Percentiles rank a stretch among this genome's conserved stretches.
phyloP scores from a whole-genome alignment of 148 eudicot genomes.

The Suaeda aralocaspica region DNA sequence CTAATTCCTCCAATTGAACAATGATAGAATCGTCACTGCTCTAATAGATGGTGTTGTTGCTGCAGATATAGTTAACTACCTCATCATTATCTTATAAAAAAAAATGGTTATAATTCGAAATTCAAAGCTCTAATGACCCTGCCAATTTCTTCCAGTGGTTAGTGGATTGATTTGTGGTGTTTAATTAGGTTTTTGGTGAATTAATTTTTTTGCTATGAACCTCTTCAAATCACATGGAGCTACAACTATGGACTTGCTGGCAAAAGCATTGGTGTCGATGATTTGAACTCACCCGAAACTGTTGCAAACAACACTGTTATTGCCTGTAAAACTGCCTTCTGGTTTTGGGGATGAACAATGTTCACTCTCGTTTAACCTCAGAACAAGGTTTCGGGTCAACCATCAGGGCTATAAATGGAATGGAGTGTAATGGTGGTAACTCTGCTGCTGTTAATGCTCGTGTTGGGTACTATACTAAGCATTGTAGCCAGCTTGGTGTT shows the following conservation, averaged over 20 bases:
- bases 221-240: slow-evolving; percentile 45
- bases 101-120: too few relatives aligned
- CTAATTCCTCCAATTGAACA: too few relatives aligned
- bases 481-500: slow-evolving; percentile 40
- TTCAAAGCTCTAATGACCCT: too few relatives aligned
- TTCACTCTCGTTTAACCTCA: slow-evolving; percentile 24
- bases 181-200: too few relatives aligned
- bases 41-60: too few relatives aligned
- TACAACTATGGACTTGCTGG: slow-evolving; percentile 46
- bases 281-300: slow-evolving; percentile 36
- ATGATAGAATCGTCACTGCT: too few relatives aligned
- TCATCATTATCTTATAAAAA: too few relatives aligned
- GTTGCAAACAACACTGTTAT: slow-evolving; percentile 30
- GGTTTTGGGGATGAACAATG: slow-evolving; percentile 47
- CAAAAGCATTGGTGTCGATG: slow-evolving; percentile 41
- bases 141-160: too few relatives aligned
- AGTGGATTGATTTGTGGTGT: too few relatives aligned
- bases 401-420: slow-evolving; percentile 32
- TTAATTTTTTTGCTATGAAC: too few relatives aligned
- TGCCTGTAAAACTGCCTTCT: slow-evolving; percentile 38
- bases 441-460: slow-evolving; percentile 28
- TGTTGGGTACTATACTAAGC: slow-evolving; percentile 30
- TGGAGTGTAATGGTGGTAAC: slow-evolving; percentile 32
- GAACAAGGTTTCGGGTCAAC: slow-evolving; percentile 38
- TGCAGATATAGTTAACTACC: too few relatives aligned